Conservation (phyloP, 2,329 filamentous ascomycete species). For the Thelonectria olida region DNA sequence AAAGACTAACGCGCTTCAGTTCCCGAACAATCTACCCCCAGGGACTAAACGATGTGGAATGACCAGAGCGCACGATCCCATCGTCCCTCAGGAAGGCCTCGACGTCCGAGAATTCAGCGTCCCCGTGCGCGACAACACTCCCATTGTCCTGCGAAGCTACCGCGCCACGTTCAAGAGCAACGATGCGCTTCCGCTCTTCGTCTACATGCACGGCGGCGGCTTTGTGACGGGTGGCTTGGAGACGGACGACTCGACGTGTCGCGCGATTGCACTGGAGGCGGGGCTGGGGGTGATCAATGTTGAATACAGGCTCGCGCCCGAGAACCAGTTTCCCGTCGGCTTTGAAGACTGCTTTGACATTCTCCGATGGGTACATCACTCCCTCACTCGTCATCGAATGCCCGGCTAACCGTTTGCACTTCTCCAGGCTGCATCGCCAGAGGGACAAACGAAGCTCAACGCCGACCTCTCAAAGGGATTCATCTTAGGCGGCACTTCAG, state of each 20-base stretch:
- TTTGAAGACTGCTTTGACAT: constrained; percentile 57
- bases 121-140: constrained; percentile 26
- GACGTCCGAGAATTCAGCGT: constrained; percentile 36
- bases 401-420: background rate
- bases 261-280: constrained; percentile 34
- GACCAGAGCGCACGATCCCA: constrained; percentile 31
- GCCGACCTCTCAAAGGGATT: constrained; percentile 56
- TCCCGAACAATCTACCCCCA: constrained; percentile 37
- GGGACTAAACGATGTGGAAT: constrained; percentile 25
- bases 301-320: constrained; percentile 61
- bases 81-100: constrained; percentile 31
- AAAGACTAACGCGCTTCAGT: too few species aligned
- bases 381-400: background rate
- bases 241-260: constrained; percentile 40
- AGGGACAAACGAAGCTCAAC: constrained; percentile 43
- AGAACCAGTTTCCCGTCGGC: constrained; percentile 56
- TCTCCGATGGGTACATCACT: constrained; percentile 35
- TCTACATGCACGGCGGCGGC: constrained; percentile 41
- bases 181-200: constrained; percentile 27
- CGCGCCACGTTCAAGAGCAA: constrained; percentile 16
- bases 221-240: constrained; percentile 39
- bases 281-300: constrained; percentile 54
- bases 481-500: constrained; percentile 60
- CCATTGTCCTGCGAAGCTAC: constrained; percentile 35
- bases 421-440: constrained; percentile 29